Base-by-base conservation (phyloP, 768 basidiomycete species). In the Dentipellis sp. region DNA sequence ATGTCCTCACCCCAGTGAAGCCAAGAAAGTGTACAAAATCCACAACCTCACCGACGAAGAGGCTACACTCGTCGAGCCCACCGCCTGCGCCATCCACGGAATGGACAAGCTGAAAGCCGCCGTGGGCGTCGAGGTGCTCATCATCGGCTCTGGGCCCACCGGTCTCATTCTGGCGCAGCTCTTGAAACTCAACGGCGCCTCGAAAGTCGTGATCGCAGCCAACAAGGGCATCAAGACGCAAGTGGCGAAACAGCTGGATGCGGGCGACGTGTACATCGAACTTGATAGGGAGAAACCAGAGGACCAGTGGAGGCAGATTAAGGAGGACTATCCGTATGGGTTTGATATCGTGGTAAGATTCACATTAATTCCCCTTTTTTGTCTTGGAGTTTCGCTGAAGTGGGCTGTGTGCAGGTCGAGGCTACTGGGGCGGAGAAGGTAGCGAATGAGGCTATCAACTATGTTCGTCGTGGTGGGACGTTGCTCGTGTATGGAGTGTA, bases 181-280 rank as follows among this genome's bases (percentile, higher is more conserved):
- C 22, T 75, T 95, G 57, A 92, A 91, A 70, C 75, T 90, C 42
- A 94, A 93, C 66, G 92, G 92, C 46, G 92, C 92, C 10, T 72
- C 79, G 21, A 79, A 79, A 56, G 81, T 94, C 56, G 87, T 88
- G 51, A 83, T 95, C 55, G 92, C 91, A 0, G 88, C 88, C 29
- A 92, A 93, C 72, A 89, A 91, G 68, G 91, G 91, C 42, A 79
- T 92, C 65, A 95, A 95, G 77, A 92, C 86, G 78, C 81, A 91
- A 54, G 81, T 94, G 53, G 93, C 92, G 9, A 82, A 83, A 68
- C 68, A 87, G 62, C 76, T 94, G 37, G 78, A 88, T 11, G 86
- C 84, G 2, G 93, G 73, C 9, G 90, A 94, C 65, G 89, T 85
- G 65, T 95, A 93, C 67, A 76, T 93, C 63, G 91, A 92, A 65